Conservation (phyloP, 805 yeast species). For the Monosporozyma unispora region DNA sequence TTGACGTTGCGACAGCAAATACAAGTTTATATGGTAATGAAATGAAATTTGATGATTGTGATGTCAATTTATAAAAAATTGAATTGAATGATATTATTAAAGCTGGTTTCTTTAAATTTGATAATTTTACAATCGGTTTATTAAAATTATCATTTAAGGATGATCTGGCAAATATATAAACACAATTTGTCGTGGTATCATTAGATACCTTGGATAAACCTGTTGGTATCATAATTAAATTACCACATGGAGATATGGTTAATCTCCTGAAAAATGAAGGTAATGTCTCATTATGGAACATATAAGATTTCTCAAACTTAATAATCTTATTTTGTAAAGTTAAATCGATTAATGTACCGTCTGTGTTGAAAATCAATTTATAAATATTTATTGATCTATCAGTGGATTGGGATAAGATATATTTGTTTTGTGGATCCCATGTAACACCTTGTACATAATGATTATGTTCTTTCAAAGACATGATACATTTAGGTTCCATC, state of each 20-base stretch:
- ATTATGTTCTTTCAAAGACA: constrained; percentile 44
- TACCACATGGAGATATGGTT: constrained; percentile 85
- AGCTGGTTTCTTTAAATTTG: constrained; percentile 77
- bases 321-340: constrained; percentile 35
- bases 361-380: constrained; percentile 13
- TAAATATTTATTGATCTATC: constrained; percentile 79
- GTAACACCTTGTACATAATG: constrained; percentile 94
- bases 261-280: constrained; percentile 86
- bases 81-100: constrained; percentile 77
- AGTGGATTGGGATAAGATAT: constrained; percentile 78
- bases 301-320: constrained; percentile 45
- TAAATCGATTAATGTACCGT: constrained; percentile 13
- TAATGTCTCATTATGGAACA: constrained; percentile 79
- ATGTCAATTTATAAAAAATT: constrained; percentile 34
- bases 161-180: constrained; percentile 66
- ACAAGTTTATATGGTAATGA: constrained; percentile 65
- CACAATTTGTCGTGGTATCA: constrained; percentile 45
- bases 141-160: constrained; percentile 40
- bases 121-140: constrained; percentile 70
- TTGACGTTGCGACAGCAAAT: constrained; percentile 90
- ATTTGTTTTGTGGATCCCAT: constrained; percentile 86
- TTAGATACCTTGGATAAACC: constrained; percentile 43
- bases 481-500: constrained; percentile 6
- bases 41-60: constrained; percentile 32
- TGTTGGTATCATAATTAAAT: constrained; percentile 65